Conservation (phyloP, 371 early-diverging fungal genomes). For the Apophysomyces sp. region DNA sequence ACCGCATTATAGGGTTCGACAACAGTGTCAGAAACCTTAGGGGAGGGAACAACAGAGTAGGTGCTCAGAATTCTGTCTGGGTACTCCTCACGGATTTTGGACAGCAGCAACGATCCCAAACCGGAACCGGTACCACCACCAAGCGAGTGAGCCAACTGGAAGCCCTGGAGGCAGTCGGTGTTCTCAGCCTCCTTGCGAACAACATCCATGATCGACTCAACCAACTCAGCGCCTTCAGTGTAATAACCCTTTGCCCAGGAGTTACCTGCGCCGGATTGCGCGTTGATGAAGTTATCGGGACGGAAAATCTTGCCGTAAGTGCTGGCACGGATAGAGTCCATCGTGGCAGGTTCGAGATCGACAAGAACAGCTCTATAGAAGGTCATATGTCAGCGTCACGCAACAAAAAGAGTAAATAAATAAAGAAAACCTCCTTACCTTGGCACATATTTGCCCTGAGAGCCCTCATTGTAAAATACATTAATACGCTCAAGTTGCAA, state of each 20-base stretch:
- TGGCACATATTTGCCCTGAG: constrained; percentile 82
- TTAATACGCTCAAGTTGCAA: constrained; percentile 96
- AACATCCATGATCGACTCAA: constrained; percentile 78
- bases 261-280: constrained; percentile 86
- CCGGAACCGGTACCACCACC: constrained; percentile 90
- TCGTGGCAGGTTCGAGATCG: constrained; percentile 98
- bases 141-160: constrained; percentile 83
- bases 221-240: constrained; percentile 87
- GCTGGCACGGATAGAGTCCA: constrained; percentile 86
- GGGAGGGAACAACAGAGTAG: constrained; percentile 93
- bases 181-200: constrained; percentile 82
- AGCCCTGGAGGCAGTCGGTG: constrained; percentile 84
- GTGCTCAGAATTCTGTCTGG: constrained; percentile 90
- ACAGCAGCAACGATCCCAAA: constrained; percentile 78
- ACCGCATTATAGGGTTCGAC: constrained; percentile 92
- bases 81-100: constrained; percentile 88
- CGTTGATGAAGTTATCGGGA: constrained; percentile 85
- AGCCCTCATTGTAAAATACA: constrained; percentile 97
- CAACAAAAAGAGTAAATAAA: constrained; percentile 26
- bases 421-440: constrained; percentile 14
- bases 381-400: neutral
- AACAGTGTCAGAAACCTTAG: constrained; percentile 84
- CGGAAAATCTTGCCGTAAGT: constrained; percentile 73
- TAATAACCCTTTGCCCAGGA: constrained; percentile 93
- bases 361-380: constrained; percentile 76